A percentile compares a stretch with the other conserved stretches of the same genome.
phyloP scores from a whole-genome alignment of 768 basidiomycete species.

The Mycena capillaripes region DNA sequence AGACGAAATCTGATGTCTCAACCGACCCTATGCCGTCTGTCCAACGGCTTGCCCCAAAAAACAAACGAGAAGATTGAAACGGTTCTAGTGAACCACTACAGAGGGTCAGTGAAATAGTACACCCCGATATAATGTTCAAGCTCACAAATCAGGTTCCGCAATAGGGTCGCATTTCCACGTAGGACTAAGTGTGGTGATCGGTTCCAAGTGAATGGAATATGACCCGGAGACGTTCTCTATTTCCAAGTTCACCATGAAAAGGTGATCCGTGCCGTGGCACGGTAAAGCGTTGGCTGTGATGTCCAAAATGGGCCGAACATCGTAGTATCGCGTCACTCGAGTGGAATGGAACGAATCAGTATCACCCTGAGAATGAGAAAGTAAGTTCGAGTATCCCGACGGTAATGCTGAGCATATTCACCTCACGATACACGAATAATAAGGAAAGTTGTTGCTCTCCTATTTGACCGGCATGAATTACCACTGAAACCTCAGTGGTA shows the following conservation, averaged over 20 bases:
- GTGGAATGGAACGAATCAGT: constrained; percentile 69
- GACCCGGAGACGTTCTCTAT: constrained; percentile 65
- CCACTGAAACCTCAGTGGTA: constrained; percentile 63
- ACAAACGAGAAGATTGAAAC: constrained; percentile 61
- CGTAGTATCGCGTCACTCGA: constrained; percentile 66
- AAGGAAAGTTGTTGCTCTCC: constrained; percentile 69
- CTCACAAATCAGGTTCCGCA: constrained; percentile 59
- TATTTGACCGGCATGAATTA: constrained; percentile 63
- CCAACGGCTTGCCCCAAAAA: constrained; percentile 59
- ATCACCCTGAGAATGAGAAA: constrained; percentile 54
- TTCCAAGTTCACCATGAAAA: constrained; percentile 69
- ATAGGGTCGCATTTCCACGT: constrained; percentile 70
- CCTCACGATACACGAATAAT: constrained; percentile 79
- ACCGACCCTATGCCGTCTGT: constrained; percentile 50
- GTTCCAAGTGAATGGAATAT: constrained; percentile 61
- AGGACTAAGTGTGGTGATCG: constrained; percentile 77
- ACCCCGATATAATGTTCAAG: constrained; percentile 30
- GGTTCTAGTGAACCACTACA: constrained; percentile 60
- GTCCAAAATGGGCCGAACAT: constrained; percentile 73
- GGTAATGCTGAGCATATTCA: constrained; percentile 40
- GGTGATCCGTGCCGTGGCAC: constrained; percentile 58
- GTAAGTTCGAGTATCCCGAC: constrained; percentile 28
- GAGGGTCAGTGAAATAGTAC: constrained; percentile 20
- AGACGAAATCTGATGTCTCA: constrained; percentile 66
- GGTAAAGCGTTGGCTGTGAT: constrained; percentile 67